Evolutionary conservation across 331 rosid genomes (phyloP).

Genomic region (Spiraea crenata): DNA sequence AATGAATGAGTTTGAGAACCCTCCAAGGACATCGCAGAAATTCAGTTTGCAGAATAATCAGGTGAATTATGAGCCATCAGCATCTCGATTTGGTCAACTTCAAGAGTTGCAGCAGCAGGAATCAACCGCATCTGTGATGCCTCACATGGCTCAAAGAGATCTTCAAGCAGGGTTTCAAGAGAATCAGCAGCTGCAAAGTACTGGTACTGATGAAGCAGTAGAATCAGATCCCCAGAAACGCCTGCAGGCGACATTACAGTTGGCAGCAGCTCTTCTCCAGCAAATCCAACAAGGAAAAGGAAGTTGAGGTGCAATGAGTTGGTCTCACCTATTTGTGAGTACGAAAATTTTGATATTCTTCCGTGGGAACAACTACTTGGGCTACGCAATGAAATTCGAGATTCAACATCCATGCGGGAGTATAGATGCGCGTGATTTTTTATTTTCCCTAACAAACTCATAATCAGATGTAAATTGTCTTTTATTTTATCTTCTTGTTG

Average conservation of each 20-base stretch:
- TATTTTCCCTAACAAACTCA: neutral
- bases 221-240: conserved; percentile 86
- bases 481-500: neutral
- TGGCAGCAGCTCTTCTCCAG: conserved; percentile 93
- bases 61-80: conserved; percentile 41
- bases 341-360: conserved; percentile 2
- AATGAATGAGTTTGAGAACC: conserved; percentile 37
- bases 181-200: conserved; percentile 43
- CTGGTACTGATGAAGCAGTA: conserved; percentile 43
- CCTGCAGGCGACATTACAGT: conserved; percentile 85
- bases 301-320: conserved; percentile 38
- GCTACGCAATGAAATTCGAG: neutral
- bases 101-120: conserved; percentile 50
- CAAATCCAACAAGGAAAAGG: conserved; percentile 87
- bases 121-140: conserved; percentile 32
- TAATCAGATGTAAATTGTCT: neutral
- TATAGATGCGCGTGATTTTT: neutral
- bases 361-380: neutral
- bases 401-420: neutral
- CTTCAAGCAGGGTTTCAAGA: conserved; percentile 49
- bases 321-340: conserved; percentile 13
- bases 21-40: conserved; percentile 48
- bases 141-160: conserved; percentile 55
- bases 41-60: conserved; percentile 42
- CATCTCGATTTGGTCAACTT: conserved; percentile 52